Percentiles rank a stretch among this genome's conserved stretches.
Conservation (phyloP, 805 yeast species). For the Ogataea paraovalis region DNA sequence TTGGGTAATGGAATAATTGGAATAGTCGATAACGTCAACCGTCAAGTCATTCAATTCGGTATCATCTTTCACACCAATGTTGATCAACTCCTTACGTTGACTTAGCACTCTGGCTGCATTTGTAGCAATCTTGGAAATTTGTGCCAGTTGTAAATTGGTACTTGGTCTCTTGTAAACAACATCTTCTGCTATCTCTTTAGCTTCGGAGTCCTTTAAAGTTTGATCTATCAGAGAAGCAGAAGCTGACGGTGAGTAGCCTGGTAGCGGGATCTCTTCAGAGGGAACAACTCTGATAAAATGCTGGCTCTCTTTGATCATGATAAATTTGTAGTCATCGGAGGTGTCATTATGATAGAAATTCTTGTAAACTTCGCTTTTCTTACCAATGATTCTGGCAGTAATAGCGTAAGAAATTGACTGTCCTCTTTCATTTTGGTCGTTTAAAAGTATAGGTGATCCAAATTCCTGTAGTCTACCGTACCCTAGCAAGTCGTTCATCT, state of each 20-base stretch:
- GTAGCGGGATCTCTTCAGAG: constrained; percentile 15
- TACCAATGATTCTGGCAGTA: constrained; percentile 49
- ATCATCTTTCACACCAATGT: constrained; percentile 19
- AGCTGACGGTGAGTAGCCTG: constrained; percentile 9
- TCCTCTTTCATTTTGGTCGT: constrained; percentile 42
- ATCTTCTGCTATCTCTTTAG: neutral
- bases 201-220: neutral
- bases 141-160: constrained; percentile 15
- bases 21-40: constrained; percentile 9
- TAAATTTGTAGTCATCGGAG: constrained; percentile 10
- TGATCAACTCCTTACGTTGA: constrained; percentile 11
- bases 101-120: constrained; percentile 13
- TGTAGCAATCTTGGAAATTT: constrained; percentile 12
- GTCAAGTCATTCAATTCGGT: constrained; percentile 16
- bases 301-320: constrained; percentile 20
- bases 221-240: neutral
- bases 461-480: constrained; percentile 46
- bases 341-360: constrained; percentile 6
- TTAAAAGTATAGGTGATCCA: constrained; percentile 50
- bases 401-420: constrained; percentile 45
- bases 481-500: constrained; percentile 41
- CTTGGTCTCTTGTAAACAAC: constrained; percentile 5
- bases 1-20: constrained; percentile 8
- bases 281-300: constrained; percentile 20
- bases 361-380: constrained; percentile 12